Percentiles rank a stretch among this genome's conserved stretches.
Conservation (phyloP, 139 green algal species). For the Tetradesmus obliquus region DNA sequence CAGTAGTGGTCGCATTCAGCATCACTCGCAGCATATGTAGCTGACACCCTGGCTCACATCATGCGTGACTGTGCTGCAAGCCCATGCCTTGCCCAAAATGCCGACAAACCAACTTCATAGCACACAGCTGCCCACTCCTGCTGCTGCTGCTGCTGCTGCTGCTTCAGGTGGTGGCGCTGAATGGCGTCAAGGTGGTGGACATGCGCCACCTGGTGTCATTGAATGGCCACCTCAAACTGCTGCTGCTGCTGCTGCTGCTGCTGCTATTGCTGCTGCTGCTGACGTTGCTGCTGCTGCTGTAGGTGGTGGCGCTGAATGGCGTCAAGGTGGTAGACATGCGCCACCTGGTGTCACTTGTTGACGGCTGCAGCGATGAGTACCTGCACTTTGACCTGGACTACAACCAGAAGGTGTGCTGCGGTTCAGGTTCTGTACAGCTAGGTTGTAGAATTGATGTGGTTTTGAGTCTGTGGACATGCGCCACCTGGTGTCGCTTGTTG, state of each 20-base stretch:
- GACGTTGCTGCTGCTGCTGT: background rate
- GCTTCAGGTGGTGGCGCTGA: constrained; percentile 73
- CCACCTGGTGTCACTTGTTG: constrained; percentile 72
- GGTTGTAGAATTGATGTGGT: no score
- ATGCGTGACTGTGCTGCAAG: no score
- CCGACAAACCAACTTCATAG: no score
- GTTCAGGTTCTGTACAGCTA: no score
- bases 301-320: constrained; percentile 82
- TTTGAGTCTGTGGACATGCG: background rate
- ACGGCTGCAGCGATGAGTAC: constrained; percentile 66
- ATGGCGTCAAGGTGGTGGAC: constrained; percentile 65
- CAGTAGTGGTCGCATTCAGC: no score
- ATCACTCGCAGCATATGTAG: no score
- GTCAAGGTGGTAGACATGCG: constrained; percentile 50
- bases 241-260: constrained; percentile 70
- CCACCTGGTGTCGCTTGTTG: constrained; percentile 72
- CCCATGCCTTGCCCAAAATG: no score
- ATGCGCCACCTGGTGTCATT: no score
- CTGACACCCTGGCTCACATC: no score
- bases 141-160: background rate
- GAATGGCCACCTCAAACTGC: no score
- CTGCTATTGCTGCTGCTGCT: constrained; percentile 12
- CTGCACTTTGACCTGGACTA: constrained; percentile 79
- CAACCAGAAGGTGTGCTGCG: constrained; percentile 56
- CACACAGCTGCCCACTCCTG: no score